A percentile compares a stretch with the other conserved stretches of the same genome.
These are phyloP conservation scores for Drechslerella stenobrocha DNA, from an alignment of 2,329 filamentous ascomycete genomes.

Conservation along the genomic window DNA sequence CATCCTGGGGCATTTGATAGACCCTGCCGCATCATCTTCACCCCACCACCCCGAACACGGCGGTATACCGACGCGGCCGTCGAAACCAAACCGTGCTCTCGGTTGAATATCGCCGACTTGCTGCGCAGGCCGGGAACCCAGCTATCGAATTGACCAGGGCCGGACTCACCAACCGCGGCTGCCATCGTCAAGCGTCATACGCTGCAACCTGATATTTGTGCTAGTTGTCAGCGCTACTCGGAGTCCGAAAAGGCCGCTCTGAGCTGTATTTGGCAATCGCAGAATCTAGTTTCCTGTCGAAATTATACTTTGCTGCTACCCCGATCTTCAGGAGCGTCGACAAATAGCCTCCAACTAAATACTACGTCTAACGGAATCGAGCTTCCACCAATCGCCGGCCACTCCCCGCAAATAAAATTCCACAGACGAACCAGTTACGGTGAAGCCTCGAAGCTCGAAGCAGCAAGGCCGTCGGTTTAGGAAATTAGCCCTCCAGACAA, in stretches of 20 bases:
- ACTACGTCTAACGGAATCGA: neutral
- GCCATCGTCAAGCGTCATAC: constrained; percentile 43
- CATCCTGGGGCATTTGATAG: neutral
- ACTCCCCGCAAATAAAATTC: constrained; percentile 23
- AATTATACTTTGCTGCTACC: neutral
- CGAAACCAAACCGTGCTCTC: constrained; percentile 16
- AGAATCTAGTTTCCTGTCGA: neutral
- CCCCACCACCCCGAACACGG: constrained; percentile 11
- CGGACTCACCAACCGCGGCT: no score
- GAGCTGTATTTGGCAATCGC: neutral
- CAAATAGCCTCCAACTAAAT: constrained; percentile 3
- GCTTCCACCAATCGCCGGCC: constrained; percentile 15
- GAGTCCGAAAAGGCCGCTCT: neutral
- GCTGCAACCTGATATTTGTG: constrained; percentile 34
- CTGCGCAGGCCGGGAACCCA: neutral
- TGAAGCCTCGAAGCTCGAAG: constrained; percentile 4
- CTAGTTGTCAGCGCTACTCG: neutral
- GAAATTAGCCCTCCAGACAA: constrained; percentile 18
- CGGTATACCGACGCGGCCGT: constrained; percentile 8
- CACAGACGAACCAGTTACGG: constrained; percentile 16
- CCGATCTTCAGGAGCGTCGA: constrained; percentile 23
- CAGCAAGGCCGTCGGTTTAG: constrained; percentile 25
- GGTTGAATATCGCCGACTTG: constrained; percentile 20
- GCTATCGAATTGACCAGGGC: neutral
- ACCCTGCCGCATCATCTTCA: constrained; percentile 33